A percentile compares a stretch with the other conserved stretches of the same genome.
Evolutionary conservation across 352 stramenopile genomes (phyloP).

Genomic region (Pythium plurisporium): DNA sequence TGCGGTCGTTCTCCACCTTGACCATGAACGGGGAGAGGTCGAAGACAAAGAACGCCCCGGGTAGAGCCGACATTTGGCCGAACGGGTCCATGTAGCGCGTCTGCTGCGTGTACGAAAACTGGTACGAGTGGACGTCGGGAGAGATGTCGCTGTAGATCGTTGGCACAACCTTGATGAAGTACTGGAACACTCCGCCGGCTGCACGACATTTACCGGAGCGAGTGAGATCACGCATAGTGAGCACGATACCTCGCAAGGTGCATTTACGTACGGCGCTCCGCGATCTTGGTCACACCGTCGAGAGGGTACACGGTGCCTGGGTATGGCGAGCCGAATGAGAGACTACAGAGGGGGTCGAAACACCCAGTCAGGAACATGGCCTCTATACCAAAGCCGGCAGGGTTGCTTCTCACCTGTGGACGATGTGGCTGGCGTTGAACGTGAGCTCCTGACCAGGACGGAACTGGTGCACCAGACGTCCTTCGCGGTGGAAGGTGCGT

Average conservation of each 20-base stretch:
- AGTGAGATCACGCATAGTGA: background rate
- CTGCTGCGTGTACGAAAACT: constrained; percentile 86
- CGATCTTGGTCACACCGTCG: constrained; percentile 51
- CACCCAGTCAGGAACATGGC: background rate
- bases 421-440: constrained; percentile 78
- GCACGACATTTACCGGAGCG: background rate
- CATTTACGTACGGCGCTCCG: constrained; percentile 33
- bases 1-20: constrained; percentile 75
- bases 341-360: constrained; percentile 24
- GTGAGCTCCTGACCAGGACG: constrained; percentile 65
- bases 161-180: constrained; percentile 87
- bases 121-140: constrained; percentile 63
- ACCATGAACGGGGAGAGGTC: constrained; percentile 85
- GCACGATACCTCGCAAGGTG: background rate
- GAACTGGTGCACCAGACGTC: constrained; percentile 79
- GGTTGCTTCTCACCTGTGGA: constrained; percentile 41
- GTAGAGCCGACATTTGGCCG: constrained; percentile 66
- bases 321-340: constrained; percentile 68
- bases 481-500: constrained; percentile 75
- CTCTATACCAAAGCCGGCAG: background rate
- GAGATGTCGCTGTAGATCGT: constrained; percentile 82
- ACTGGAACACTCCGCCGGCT: constrained; percentile 81
- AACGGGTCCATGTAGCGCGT: constrained; percentile 62
- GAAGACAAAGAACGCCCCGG: constrained; percentile 82
- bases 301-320: constrained; percentile 37